Base-by-base conservation (phyloP, 345 rosid genomes). In the Salix exigua region DNA sequence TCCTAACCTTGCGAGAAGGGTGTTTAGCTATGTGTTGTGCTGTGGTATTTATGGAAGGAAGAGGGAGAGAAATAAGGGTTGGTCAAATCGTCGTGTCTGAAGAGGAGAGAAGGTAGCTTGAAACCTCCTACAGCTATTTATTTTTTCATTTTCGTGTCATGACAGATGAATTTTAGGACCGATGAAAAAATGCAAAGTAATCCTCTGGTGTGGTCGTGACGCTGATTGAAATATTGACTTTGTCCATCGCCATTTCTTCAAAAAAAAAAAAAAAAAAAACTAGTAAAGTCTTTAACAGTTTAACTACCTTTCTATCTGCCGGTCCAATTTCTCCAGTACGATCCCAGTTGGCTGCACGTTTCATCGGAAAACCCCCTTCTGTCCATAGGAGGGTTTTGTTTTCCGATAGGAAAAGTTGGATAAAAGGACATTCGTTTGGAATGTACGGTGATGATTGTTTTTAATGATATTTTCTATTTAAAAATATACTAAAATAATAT, bases 21-120 rank as follows among this genome's bases (percentile, higher is more conserved):
- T 38, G 17, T 10, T 37, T 35, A 30, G 28, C 19, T 6, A 28
- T 28, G 14, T 8, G 12, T 1, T 10, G 35, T 8, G 4, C 1
- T 10, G 16, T 23, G 21, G 25, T 23, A 26, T 38, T 9, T 38
- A 26, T 63, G 16, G 14, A 74, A 37, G 13, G 65, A 6, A 12
- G 48, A 25, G 11, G 2, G 68, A 8, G 13, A 17, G 19, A 71
- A 37, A 44, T 1, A 26, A 8, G 82, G 35, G 40, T 64, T 9
- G 78, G 87, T 78, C 86, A 86, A 75, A 48, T 72, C 1, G 38
- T 70, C 64, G 83, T 82, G 85, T 74, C 64, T 55, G 70, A 42
- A 12, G 37, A 58, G 19, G 80, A 71, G 78, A n/a, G 63, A 83
- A 76, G 75, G 58, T 64, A 50, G 82, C 71, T 37, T 17, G 74